A percentile compares a stretch with the other conserved stretches of the same genome.
Evolutionary conservation across 169 alveolate species (phyloP).

Genomic region (Plasmodium billcollinsi): DNA sequence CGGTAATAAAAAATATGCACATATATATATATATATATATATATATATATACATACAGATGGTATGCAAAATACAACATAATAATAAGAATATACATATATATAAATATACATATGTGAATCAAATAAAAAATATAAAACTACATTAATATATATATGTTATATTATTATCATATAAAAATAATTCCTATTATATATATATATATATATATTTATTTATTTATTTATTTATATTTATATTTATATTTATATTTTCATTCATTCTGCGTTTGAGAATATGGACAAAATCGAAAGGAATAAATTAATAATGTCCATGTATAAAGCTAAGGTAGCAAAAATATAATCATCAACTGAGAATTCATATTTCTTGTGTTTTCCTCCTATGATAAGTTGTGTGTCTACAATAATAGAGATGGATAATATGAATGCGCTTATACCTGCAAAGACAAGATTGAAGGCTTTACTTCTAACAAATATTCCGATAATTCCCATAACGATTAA

Average conservation of each 20-base stretch:
- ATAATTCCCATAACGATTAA: slow-evolving; percentile 73
- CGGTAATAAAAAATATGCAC: no score
- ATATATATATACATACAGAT: no score
- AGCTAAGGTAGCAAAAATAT: slow-evolving; percentile 92
- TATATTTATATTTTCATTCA: not conserved
- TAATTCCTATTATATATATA: no score
- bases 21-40: no score
- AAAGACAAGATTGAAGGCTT: slow-evolving; percentile 60
- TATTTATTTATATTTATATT: no score
- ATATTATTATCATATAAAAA: no score
- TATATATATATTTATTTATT: no score
- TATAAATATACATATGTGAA: no score
- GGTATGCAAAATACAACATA: no score
- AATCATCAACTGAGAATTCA: slow-evolving; percentile 94
- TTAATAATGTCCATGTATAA: slow-evolving; percentile 93
- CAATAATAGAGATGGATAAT: slow-evolving; percentile 90
- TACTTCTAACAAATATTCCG: slow-evolving; percentile 72
- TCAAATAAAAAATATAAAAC: no score
- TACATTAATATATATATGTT: no score
- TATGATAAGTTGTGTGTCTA: slow-evolving; percentile 92
- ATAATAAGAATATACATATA: no score
- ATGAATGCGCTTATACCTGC: slow-evolving; percentile 86
- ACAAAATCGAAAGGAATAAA: slow-evolving; percentile 87
- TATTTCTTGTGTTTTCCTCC: slow-evolving; percentile 92
- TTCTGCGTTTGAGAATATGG: slow-evolving; percentile 75